Base-by-base conservation (phyloP, 441 rosid species). In the Populus hybrid region DNA sequence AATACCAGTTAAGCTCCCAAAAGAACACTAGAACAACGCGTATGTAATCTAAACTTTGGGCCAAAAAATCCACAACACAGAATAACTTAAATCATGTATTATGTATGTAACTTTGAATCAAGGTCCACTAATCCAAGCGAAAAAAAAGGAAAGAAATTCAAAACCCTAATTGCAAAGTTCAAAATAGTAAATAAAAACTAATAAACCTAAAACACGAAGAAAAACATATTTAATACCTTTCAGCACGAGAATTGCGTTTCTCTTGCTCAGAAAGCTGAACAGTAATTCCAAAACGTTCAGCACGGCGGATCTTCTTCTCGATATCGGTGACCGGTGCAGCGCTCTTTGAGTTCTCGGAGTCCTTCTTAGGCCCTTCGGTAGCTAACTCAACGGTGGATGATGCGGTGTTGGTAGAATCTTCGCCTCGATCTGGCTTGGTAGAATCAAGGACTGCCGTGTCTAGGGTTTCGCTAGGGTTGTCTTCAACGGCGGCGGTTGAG, bases 221-320 rank as follows among this genome's bases (percentile, higher is more conserved):
- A 1, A 9, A 38, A 38, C 9, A 57, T 67, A 12, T 38, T 38
- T 9, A 9, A 7, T 38, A 94, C 97, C 98, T 90, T 88, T 90
- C 97, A 75, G 97, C 95, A 7, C 98, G 92, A 74, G 93, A 90
- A 87, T 85, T 87, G 53, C 97, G 97, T 78, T 93, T 94, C 87
- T 94, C 98, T 75, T 89, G 80, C 87, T 94, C 98, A 0, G 97
- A 90, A 26, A 91, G 42, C 83, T 91, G 89, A 11, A 94, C 95
- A 46, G 87, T 80, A 71, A 91, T 80, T 9, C 97, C 98, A 67
- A 94, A 94, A 75, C 98, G 86, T 89, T 94, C 98, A 6, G 98
- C 98, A 42, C 98, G 93, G n/a, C 89, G 95, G 74, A 91, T 91
- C 90, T 93, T 93, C 83, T 87, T 93, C 88, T 90, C 90, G 35